These are phyloP conservation scores for Tylopilus sp. DNA, from an alignment of 1,284 basidiomycete species.

Conservation along the genomic window DNA sequence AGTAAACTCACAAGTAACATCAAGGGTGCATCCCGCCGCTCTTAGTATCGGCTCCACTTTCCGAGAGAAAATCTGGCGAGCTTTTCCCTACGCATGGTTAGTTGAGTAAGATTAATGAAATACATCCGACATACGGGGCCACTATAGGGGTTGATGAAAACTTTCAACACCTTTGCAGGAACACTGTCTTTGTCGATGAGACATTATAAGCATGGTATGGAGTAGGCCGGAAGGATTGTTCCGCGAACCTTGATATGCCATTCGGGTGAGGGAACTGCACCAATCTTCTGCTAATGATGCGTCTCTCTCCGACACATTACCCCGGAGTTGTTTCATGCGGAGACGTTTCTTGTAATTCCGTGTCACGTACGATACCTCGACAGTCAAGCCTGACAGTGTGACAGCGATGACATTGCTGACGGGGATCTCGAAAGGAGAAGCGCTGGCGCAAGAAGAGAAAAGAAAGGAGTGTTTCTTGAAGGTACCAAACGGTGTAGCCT, in stretches of 20 bases:
- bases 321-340: slow-evolving; percentile 54
- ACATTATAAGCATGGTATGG: slow-evolving; percentile 6
- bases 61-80: slow-evolving; percentile 67
- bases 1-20: slow-evolving; percentile 65
- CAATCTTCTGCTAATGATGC: slow-evolving; percentile 60
- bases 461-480: slow-evolving; percentile 14
- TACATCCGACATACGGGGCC: slow-evolving; percentile 65
- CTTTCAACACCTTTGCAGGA: slow-evolving; percentile 64
- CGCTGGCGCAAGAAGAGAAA: neutral
- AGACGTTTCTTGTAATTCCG: slow-evolving; percentile 52
- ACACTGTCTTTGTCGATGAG: slow-evolving; percentile 54
- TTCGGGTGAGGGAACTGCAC: slow-evolving; percentile 64
- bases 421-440: slow-evolving; percentile 44
- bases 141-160: slow-evolving; percentile 92
- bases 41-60: slow-evolving; percentile 84
- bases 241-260: slow-evolving; percentile 72
- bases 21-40: slow-evolving; percentile 78
- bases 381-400: slow-evolving; percentile 45
- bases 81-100: slow-evolving; percentile 71
- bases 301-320: slow-evolving; percentile 52
- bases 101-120: slow-evolving; percentile 3
- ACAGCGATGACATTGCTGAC: slow-evolving; percentile 65
- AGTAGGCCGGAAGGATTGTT: neutral
- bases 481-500: neutral
- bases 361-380: slow-evolving; percentile 63